Percentiles rank a stretch among this genome's conserved stretches.
phyloP scores from a whole-genome alignment of 2,329 filamentous ascomycete species.

The Diaporthe vaccinii region DNA sequence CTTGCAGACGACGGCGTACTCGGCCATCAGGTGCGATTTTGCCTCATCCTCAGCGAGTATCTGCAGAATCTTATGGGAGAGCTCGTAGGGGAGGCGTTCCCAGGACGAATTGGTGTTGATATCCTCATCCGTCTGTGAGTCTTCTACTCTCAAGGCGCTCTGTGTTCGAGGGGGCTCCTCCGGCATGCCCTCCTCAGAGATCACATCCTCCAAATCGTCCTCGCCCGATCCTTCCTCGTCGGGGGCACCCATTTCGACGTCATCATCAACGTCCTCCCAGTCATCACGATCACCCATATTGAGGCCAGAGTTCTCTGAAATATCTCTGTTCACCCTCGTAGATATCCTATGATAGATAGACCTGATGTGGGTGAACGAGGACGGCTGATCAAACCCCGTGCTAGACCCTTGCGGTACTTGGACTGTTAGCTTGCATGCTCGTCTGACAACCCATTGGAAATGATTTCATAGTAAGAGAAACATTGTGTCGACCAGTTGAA shows the following conservation, averaged over 20 bases:
- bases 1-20: slow-evolving; percentile 46
- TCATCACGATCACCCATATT: slow-evolving; percentile 24
- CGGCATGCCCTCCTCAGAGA: neutral
- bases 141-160: neutral
- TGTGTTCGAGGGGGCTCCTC: neutral
- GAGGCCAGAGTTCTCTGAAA: too few species aligned
- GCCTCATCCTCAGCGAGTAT: slow-evolving; percentile 36
- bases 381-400: neutral
- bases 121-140: neutral
- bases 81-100: slow-evolving; percentile 39
- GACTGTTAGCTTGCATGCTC: neutral
- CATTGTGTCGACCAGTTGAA: too few species aligned
- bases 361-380: neutral
- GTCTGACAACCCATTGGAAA: too few species aligned
- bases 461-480: neutral
- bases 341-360: neutral
- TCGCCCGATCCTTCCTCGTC: neutral
- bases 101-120: slow-evolving; percentile 26
- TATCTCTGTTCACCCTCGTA: neutral
- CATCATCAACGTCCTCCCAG: slow-evolving; percentile 33
- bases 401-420: neutral
- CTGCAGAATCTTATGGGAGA: slow-evolving; percentile 40
- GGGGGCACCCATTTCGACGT: neutral
- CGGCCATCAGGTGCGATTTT: slow-evolving; percentile 38
- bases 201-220: neutral